Evolutionary conservation across 2,329 filamentous ascomycete genomes (phyloP).

Genomic region (Fusarium neocosmosporiellum): DNA sequence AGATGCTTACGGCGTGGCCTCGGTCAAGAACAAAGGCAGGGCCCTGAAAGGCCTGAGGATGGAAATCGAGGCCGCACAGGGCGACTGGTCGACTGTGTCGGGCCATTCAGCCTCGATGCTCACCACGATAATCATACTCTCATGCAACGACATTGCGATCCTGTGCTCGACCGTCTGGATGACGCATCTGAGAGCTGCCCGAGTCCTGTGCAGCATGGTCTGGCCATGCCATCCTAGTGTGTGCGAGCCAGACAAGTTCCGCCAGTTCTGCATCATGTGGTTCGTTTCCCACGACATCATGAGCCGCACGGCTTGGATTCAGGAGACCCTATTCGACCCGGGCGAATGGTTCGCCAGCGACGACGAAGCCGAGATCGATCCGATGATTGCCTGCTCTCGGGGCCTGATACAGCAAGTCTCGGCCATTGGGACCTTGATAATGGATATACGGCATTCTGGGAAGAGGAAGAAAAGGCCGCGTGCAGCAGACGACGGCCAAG

Average conservation of each 20-base stretch:
- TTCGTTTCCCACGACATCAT: conserved; percentile 18
- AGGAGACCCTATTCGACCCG: conserved; percentile 11
- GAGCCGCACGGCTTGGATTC: conserved; percentile 15
- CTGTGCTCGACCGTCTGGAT: conserved; percentile 8
- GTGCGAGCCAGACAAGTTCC: conserved; percentile 1
- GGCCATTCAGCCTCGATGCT: conserved; percentile 4
- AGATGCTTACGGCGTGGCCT: neutral
- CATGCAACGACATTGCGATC: conserved; percentile 11
- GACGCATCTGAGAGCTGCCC: conserved; percentile 4
- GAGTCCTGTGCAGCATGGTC: conserved; percentile 14
- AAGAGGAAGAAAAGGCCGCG: neutral
- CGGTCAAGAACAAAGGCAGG: conserved; percentile 5
- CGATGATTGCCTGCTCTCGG: conserved; percentile 11
- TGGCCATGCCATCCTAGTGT: neutral
- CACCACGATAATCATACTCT: conserved; percentile 10
- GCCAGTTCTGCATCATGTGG: conserved; percentile 16
- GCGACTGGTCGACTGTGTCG: neutral
- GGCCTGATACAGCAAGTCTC: conserved; percentile 14
- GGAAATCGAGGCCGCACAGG: conserved; percentile 8
- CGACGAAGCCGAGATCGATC: conserved; percentile 10
- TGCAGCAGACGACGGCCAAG: neutral
- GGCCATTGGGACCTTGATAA: conserved; percentile 9
- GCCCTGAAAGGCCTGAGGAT: conserved; percentile 3
- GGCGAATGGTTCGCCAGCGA: conserved; percentile 19
- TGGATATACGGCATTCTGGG: neutral